Base-by-base conservation (phyloP, 805 yeast species). In the Ogataea nakhonphanomensis region DNA sequence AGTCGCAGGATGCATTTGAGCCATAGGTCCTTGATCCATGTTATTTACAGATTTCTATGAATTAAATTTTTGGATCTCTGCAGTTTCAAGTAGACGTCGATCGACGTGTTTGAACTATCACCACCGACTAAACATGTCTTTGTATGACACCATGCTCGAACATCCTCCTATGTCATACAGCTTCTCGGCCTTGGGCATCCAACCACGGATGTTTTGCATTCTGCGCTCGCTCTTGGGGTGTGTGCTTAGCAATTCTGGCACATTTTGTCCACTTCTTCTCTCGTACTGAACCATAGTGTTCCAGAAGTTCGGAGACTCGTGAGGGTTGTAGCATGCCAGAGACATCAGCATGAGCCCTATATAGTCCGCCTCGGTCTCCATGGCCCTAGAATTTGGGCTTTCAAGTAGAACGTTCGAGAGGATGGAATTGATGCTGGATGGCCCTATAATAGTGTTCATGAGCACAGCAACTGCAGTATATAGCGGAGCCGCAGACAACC, bases 351-450 rank as follows among this genome's bases (percentile, higher is more conserved):
- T 83, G 45, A 93, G 67, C 0, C 99, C 99, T 23, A 93, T 90
- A 53, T 82, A 81, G 62, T 93, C 99, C 0, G 99, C 98, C 61
- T 93, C 99, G 0, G 88, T 74, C 62, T 93, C 99, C 96, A 88
- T 88, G 44, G 78, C 87, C 53, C 99, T 71, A 1, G 95, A 84
- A 0, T 95, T 84, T 0, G 97, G 97, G 74, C 83, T 75, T 49
- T 78, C 76, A 35, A 89, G 58, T 10, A 78, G 57, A 1, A 88
- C 71, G 21, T 71, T 71, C 11, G 86, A 60, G 20, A 73, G 43
- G 24, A 84, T 48, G 37, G 74, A 71, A 51, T 76, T 76, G 41
- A 84, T 55, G 33, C 64, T 52, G 38, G 71, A 64, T 5, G 79
- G 64, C 5, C 95, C 88, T 4, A 90, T 73, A n/a, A 79, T 50